Conservation (phyloP, 164 flowering plant species). For the Hamamelis virginiana region DNA sequence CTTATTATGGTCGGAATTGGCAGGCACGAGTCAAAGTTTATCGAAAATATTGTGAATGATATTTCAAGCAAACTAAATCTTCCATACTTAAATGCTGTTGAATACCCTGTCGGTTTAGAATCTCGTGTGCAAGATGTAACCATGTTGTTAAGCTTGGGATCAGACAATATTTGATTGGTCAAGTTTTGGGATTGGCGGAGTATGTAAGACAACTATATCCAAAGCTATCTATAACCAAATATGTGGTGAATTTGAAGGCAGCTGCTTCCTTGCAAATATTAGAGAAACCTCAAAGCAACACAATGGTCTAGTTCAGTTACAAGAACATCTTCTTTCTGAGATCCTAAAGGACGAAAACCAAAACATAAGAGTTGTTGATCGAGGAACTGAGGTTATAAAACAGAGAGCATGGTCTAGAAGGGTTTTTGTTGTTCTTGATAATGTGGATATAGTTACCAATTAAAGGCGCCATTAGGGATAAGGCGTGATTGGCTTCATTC, state of each 20-base stretch:
- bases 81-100: too few relatives aligned
- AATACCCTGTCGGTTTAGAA: too few relatives aligned
- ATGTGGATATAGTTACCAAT: neutral
- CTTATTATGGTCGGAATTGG: neutral
- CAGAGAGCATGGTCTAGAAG: neutral
- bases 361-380: neutral
- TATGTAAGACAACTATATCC: slow-evolving; percentile 23
- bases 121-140: too few relatives aligned
- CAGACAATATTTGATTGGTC: neutral
- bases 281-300: neutral
- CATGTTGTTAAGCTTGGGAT: too few relatives aligned
- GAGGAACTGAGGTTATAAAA: neutral
- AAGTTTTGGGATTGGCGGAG: slow-evolving; percentile 21
- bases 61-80: neutral
- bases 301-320: neutral
- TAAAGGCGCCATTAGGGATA: neutral
- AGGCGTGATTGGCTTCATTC: slow-evolving; percentile 2
- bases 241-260: slow-evolving; percentile 4
- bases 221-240: slow-evolving; percentile 1
- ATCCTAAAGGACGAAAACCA: neutral
- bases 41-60: neutral
- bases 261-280: slow-evolving; percentile 10
- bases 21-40: slow-evolving; percentile 3
- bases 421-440: neutral
- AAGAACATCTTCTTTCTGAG: neutral